Evolutionary conservation across 2,329 filamentous ascomycete genomes (phyloP), one percentile per base, ranked within the genome.

Genomic region (Colletotrichum sp.): DNA sequence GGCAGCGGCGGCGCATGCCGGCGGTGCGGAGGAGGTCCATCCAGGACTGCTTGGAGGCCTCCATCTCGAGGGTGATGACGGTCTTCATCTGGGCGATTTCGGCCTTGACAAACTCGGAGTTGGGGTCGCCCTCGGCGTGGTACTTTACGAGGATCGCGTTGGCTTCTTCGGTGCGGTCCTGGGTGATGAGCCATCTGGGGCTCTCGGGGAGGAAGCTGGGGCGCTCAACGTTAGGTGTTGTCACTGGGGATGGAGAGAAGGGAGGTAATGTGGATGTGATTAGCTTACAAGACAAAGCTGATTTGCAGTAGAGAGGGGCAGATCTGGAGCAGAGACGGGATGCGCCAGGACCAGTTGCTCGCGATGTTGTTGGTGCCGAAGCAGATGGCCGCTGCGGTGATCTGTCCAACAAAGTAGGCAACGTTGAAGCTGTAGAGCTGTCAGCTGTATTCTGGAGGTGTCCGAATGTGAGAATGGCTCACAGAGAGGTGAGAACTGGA

Each of bases 71-170:
- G 34, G 87, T 86, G 79, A 92, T 89, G 1, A 91, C 90, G 6
- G 88, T 86, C 66, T 89, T 85, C 78, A 93, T 93, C 81, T 93
- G 90, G 1, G 87, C 87, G 79, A 92, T 89, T 79, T 93, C 92
- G 11, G 90, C 90, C 68, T 88, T 86, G 30, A 92, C 90, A 15
- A 92, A 87, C 15, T 87, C 83, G 1, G 89, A 90, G 39, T 86
- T 81, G 8, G 80, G 80, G 66, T 91, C 85, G 4, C 89, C 90
- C 78, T 91, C 90, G 22, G 89, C 89, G 77, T 90, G 88, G 79
- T 89, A 89, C 73, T 84, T 85, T 68, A 81, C 75, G 13, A 85
- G 80, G n/a, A 84, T 71, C 1, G 77, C 79, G 3, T 80, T 79
- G 1, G 84, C 84, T 52, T 85, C 83, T 22, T 84, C 83, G 16